Base-by-base conservation (phyloP, 495 filamentous ascomycete genomes). In the Penicillium mononematosum region DNA sequence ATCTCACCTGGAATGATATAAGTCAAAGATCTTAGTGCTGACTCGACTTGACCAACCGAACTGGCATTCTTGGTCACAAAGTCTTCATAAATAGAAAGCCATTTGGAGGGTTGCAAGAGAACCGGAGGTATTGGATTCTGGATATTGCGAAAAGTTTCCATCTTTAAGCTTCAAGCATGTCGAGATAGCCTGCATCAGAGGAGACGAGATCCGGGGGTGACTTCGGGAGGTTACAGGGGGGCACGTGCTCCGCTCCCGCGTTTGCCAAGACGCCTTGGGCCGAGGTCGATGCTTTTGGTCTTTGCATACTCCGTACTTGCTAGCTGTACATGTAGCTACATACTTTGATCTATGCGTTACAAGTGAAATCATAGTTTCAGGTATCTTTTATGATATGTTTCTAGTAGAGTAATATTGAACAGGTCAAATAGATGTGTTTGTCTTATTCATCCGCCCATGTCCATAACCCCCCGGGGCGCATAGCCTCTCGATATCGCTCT, bases 51-150 rank as follows among this genome's bases (percentile, higher is more conserved):
- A 14, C 87, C 86, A 51, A 98, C 90, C 22, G 93, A 89, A 69
- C 88, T 86, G 52, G 91, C 82, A 73, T 98, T 97, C 74, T 92
- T 93, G 39, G 88, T 90, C 75, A 98, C 92, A 73, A 97, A 96
- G 56, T 93, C 86, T 64, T 85, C 85, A 74, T 98, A 98, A 66
- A 88, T 81, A 50, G 81, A 76, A 31, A 95, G 72, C 88, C 85
- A 92, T 73, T 85, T 86, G 0, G 88, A 82, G 25, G 90, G 88
- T 44, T 85, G 72, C 9, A 83, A 67, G 55, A 82, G 64, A 48
- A 49, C 69, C 27, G 64, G 47, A 12, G 72, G 66, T 41, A 74
- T 63, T 32, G 67, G 59, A 55, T 58, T 70, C 53, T 67, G 64
- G 20, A 66, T 58, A 36, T 68, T 65, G 46, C 60, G 55, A 41